Percentiles rank a stretch among this genome's conserved stretches.
phyloP scores from a whole-genome alignment of 495 filamentous ascomycete species.

The Podospora pseudocomata region DNA sequence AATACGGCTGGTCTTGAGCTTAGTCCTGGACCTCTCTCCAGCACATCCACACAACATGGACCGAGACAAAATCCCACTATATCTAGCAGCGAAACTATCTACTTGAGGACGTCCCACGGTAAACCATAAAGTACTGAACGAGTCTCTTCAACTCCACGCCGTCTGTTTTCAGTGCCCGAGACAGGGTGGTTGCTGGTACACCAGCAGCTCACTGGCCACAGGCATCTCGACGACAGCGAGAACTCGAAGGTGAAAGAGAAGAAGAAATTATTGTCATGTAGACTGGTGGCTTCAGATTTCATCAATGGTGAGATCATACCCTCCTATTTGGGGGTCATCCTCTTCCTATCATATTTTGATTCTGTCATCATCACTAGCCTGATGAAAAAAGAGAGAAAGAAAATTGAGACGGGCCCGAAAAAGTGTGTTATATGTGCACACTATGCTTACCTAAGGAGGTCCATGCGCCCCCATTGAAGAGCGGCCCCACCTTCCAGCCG shows the following conservation, averaged over 20 bases:
- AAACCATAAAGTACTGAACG: background rate
- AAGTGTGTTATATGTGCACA: constrained; percentile 12
- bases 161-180: background rate
- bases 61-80: no score
- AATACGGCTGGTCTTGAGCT: background rate
- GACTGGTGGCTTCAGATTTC: constrained; percentile 51
- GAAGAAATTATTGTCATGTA: constrained; percentile 5
- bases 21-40: background rate
- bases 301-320: constrained; percentile 53
- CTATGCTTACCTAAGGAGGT: constrained; percentile 17
- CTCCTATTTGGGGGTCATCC: constrained; percentile 45
- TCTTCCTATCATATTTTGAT: constrained; percentile 58
- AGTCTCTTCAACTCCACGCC: background rate
- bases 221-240: background rate
- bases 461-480: background rate
- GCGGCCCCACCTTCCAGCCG: background rate
- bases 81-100: background rate
- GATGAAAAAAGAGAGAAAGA: constrained; percentile 24
- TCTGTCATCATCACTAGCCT: constrained; percentile 56
- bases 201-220: background rate
- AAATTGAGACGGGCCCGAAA: background rate
- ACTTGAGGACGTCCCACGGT: background rate
- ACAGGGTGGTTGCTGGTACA: background rate
- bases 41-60: background rate
- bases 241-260: background rate